Percentiles rank a stretch among this genome's conserved stretches.
Evolutionary conservation across 768 basidiomycete genomes (phyloP).

Genomic region (Kockovaella imperatae): DNA sequence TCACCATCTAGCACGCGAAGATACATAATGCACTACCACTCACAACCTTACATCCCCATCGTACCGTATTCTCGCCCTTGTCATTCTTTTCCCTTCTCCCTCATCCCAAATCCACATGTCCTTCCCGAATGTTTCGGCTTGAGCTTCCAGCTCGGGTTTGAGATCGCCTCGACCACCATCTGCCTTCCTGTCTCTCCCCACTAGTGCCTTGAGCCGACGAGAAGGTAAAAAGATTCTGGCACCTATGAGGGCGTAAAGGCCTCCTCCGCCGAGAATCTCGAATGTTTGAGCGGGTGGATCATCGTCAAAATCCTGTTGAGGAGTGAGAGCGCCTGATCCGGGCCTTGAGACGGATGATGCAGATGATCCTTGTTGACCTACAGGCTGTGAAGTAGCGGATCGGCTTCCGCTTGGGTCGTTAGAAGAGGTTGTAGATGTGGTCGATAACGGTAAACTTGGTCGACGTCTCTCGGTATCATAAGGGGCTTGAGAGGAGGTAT

Average conservation of each 20-base stretch:
- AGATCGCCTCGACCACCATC: slow-evolving; percentile 11
- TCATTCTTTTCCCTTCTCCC: slow-evolving; percentile 18
- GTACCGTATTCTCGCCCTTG: slow-evolving; percentile 29
- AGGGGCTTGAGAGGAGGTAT: no score
- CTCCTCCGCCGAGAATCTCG: slow-evolving; percentile 32
- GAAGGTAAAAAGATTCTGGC: slow-evolving; percentile 31
- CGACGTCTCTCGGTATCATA: no score
- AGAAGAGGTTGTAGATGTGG: not conserved
- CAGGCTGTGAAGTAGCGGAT: not conserved
- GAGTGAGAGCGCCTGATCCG: slow-evolving; percentile 1
- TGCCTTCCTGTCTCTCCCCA: slow-evolving; percentile 15
- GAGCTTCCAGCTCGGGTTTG: slow-evolving; percentile 10
- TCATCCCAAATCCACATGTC: slow-evolving; percentile 32
- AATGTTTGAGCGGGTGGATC: slow-evolving; percentile 3
- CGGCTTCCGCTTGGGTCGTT: not conserved
- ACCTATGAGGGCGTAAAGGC: slow-evolving; percentile 30
- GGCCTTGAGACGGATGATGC: not conserved
- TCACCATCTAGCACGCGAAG: not conserved
- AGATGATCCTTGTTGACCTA: not conserved
- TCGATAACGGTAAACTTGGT: no score
- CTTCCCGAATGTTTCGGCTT: slow-evolving; percentile 14
- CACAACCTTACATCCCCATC: slow-evolving; percentile 29
- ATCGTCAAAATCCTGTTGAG: slow-evolving; percentile 5
- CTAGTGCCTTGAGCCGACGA: slow-evolving; percentile 11
- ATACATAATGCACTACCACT: no score